A percentile compares a stretch with the other conserved stretches of the same genome.
Conservation (phyloP, 2,329 filamentous ascomycete species). For the Sarocladium brachiariae region DNA sequence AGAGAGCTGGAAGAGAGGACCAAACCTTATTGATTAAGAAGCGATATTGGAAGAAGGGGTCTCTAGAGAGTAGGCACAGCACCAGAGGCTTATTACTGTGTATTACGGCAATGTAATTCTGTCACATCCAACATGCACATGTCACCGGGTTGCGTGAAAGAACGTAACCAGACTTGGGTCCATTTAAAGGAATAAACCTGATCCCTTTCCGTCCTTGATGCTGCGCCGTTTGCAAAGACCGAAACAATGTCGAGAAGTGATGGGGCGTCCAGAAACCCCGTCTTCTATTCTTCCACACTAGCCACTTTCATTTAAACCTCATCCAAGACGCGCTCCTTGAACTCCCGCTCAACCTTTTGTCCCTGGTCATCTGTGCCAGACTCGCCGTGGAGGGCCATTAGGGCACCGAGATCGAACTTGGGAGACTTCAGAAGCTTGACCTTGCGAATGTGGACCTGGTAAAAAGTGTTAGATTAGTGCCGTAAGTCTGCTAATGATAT, state of each 20-base stretch:
- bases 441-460: conserved; percentile 97
- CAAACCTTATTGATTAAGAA: no score
- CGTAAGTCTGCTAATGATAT: no score
- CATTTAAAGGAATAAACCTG: conserved; percentile 32
- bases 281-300: conserved; percentile 12
- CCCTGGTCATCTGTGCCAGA: conserved; percentile 92
- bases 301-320: conserved; percentile 64
- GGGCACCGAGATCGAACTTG: conserved; percentile 97
- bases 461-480: background rate
- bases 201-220: conserved; percentile 34
- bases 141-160: background rate
- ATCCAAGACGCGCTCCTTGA: conserved; percentile 96
- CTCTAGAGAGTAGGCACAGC: no score
- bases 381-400: conserved; percentile 97
- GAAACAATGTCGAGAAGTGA: conserved; percentile 30
- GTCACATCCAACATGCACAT: conserved; percentile 6
- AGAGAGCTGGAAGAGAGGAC: no score
- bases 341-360: conserved; percentile 98
- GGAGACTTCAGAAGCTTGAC: conserved; percentile 98
- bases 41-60: no score
- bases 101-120: no score
- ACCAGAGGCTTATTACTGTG: no score
- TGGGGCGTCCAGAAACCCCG: conserved; percentile 7
- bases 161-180: conserved; percentile 11
- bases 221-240: conserved; percentile 39